phyloP scores from a whole-genome alignment of 225 moss, liverwort and hornwort species.

The Sphagnum tenellum region DNA sequence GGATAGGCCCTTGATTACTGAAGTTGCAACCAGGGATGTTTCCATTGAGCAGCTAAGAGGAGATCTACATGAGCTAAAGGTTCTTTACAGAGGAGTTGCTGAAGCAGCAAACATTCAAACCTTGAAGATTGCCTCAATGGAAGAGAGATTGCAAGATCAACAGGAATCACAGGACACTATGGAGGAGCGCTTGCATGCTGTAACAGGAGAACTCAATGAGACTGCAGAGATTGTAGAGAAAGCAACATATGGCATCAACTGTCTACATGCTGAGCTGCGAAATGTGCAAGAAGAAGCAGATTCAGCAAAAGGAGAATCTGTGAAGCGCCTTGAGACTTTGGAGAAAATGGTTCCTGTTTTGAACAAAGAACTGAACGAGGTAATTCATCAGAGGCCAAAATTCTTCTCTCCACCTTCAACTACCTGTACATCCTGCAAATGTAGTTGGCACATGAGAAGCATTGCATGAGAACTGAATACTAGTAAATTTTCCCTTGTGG shows the following conservation, averaged over 20 bases:
- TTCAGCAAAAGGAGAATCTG: constrained; percentile 5
- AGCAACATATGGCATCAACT: constrained; percentile 25
- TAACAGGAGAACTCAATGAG: constrained; percentile 19
- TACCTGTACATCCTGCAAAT: too few species aligned
- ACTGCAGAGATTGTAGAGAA: constrained; percentile 23
- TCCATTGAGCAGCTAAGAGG: constrained; percentile 29
- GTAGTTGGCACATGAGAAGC: too few species aligned
- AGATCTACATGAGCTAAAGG: constrained; percentile 24
- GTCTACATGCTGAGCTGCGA: constrained; percentile 29
- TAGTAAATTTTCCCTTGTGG: too few species aligned
- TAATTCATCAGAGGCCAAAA: background rate
- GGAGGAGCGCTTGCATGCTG: constrained; percentile 13
- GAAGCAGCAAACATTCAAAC: constrained; percentile 3
- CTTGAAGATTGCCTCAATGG: constrained; percentile 23
- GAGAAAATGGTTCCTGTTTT: constrained; percentile 17
- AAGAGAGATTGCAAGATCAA: constrained; percentile 24
- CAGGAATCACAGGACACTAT: constrained; percentile 15
- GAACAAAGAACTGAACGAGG: constrained; percentile 27
- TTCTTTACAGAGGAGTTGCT: background rate
- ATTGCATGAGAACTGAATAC: too few species aligned
- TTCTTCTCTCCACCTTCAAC: too few species aligned
- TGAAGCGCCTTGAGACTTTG: constrained; percentile 14
- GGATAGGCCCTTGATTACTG: constrained; percentile 26
- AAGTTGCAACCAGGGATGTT: constrained; percentile 26
- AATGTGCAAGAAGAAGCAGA: constrained; percentile 22